A percentile compares a stretch with the other conserved stretches of the same genome.
Evolutionary conservation across 202 grass and related monocot genomes (phyloP).

Genomic region (Saccharum hybrid): DNA sequence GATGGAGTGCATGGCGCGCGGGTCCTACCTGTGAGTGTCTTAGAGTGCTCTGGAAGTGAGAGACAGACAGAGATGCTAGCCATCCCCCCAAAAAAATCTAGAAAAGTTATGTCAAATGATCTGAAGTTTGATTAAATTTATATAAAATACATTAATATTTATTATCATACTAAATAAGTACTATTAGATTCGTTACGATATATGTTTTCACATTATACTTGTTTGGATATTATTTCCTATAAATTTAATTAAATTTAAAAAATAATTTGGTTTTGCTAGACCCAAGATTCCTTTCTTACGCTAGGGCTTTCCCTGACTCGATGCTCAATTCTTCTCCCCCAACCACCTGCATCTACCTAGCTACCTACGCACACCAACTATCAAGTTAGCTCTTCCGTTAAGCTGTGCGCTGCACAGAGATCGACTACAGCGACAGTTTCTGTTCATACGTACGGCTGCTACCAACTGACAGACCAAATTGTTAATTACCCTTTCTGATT

Average conservation of each 20-base stretch:
- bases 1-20: background rate
- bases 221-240: background rate
- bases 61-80: background rate
- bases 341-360: constrained; percentile 17
- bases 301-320: background rate
- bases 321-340: background rate
- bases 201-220: background rate
- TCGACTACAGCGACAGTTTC: background rate
- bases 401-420: background rate
- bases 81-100: background rate
- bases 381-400: background rate
- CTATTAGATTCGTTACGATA: background rate
- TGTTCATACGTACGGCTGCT: background rate
- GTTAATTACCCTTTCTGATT: background rate
- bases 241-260: background rate
- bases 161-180: background rate
- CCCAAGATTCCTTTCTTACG: background rate
- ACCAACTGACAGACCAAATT: no score
- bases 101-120: background rate
- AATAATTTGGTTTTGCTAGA: background rate
- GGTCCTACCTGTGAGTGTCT: background rate
- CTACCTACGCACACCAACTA: constrained; percentile 8
- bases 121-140: background rate
- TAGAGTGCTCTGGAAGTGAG: background rate
- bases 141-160: background rate